Conservation (phyloP, 73 alveolate species). For the Blepharisma japonicum region DNA sequence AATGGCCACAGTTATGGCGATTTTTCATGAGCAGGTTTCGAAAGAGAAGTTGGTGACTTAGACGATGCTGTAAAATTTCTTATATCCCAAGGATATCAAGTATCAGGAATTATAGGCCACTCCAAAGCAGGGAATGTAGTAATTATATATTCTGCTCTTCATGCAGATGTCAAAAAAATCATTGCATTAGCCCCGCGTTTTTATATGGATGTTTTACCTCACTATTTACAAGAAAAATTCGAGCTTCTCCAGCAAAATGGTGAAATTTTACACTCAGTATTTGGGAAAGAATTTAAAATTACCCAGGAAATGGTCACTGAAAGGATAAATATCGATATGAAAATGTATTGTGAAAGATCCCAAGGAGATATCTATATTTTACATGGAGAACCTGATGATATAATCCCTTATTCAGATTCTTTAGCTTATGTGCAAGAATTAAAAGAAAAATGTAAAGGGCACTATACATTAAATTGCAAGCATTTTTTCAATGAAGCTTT, state of each 20-base stretch:
- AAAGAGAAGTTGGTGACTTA: not conserved
- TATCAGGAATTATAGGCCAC: conserved; percentile 1
- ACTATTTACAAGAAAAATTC: not conserved
- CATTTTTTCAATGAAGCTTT: no score
- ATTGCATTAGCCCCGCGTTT: not conserved
- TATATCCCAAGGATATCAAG: not conserved
- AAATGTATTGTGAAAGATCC: not conserved
- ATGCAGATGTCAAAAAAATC: not conserved
- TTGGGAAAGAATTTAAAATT: not conserved
- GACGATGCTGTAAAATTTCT: not conserved
- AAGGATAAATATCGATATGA: not conserved
- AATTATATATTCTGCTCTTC: not conserved
- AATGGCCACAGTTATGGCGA: not conserved
- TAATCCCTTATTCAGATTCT: not conserved
- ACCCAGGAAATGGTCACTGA: not conserved
- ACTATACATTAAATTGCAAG: no score
- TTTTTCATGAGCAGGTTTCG: not conserved
- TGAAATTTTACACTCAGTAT: not conserved
- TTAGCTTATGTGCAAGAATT: no score
- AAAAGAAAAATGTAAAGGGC: no score
- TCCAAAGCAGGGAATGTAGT: not conserved
- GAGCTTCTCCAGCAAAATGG: not conserved
- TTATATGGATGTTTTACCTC: not conserved
- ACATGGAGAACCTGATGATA: not conserved
- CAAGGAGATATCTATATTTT: not conserved